Conservation (phyloP, 139 green algal species). For the Desmodesmus armatus region DNA sequence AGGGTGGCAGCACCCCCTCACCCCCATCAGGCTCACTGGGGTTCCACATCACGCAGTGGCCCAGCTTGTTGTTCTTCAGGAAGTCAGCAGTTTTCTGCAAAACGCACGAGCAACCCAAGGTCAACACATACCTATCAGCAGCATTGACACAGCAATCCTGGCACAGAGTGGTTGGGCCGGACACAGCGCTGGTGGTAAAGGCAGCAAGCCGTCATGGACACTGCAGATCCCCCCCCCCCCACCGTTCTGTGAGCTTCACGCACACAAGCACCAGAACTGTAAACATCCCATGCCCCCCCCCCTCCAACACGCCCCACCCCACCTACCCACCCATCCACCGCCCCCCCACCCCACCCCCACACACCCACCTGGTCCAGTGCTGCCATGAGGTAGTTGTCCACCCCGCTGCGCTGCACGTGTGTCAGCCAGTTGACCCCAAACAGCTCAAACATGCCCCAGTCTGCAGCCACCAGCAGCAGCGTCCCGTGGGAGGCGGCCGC, state of each 20-base stretch:
- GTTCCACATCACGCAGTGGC: conserved; percentile 36
- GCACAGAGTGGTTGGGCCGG: no score
- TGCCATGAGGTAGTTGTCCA: conserved; percentile 41
- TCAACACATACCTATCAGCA: no score
- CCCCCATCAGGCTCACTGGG: background rate
- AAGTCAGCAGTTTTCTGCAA: conserved; percentile 37
- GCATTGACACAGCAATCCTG: no score
- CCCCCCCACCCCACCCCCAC: background rate
- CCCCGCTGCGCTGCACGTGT: conserved; percentile 13
- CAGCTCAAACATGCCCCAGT: conserved; percentile 41
- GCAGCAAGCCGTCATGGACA: no score
- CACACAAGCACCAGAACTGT: background rate
- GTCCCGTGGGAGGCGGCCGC: conserved; percentile 5
- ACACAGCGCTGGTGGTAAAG: no score
- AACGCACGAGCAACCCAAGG: no score
- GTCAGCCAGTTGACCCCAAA: conserved; percentile 51
- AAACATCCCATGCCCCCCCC: background rate
- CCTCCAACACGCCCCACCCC: no score
- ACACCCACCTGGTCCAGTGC: conserved; percentile 44
- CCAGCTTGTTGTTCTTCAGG: conserved; percentile 36
- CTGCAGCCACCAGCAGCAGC: conserved; percentile 36
- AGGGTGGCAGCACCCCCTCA: background rate
- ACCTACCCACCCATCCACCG: no score
- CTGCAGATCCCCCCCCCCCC: no score
- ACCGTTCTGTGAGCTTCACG: background rate